Evolutionary conservation across 2,329 filamentous ascomycete species (phyloP), one percentile per base, ranked within the genome.

Genomic region (Beauveria caledonica): DNA sequence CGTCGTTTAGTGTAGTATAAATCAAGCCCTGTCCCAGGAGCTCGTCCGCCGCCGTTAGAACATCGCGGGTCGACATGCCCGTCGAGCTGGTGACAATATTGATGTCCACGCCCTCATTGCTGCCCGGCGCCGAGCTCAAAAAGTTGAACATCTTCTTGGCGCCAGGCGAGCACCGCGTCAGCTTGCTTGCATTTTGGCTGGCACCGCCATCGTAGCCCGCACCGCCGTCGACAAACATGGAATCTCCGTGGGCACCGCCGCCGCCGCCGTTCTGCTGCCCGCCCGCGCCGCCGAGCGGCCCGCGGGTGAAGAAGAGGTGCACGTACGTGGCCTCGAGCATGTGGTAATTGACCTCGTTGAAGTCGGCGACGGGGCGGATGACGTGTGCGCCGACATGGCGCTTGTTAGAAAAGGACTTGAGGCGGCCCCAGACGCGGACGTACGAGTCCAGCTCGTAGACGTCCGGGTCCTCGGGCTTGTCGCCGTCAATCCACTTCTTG

Each of bases 311-410:
- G 75, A 87, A 87, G 55, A 99, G 78, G 76, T 99, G 94, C 54
- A 95, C 88, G 61, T 88, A 89, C 6, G 92, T 90, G 27, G 91
- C 88, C 77, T 99, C 93, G 58, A 99, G 85, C 65, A 97, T 76
- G 75, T 97, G 94, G 72, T 91, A 96, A 71, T 88, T 88, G 72
- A 97, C 83, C 80, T 99, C 94, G 77, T 99, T 96, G 77, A 88
- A 88, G 73, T 97, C 89, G 60, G 82, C 78, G 59, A 97, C 78
- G 4, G 89, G 86, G 58, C 92, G 87, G 64, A 99, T 86, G 68
- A 89, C 84, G 73, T 92, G 87, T 46, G 91, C 88, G 64, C 83
- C 86, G 58, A 99, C 82, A 73, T 92, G 88, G 63, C 87, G 83
- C 78, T 92, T 94, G 74, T 88, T 88, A 72, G 88, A 87, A 77